Conservation (phyloP, 2,329 filamentous ascomycete species). For the Colletotrichum lindemuthianum region DNA sequence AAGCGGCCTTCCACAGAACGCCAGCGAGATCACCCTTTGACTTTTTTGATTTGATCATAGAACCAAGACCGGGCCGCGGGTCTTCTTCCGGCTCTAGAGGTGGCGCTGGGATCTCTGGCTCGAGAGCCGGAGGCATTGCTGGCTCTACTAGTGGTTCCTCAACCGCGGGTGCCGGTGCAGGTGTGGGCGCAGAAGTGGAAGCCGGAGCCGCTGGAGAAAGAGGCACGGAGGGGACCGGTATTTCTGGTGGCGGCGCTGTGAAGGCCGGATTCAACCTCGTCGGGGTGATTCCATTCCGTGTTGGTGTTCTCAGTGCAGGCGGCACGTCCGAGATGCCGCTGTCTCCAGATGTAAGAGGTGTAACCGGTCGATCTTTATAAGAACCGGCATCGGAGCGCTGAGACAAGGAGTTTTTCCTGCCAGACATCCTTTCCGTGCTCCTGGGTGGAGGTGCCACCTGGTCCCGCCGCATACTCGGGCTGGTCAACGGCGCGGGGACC, state of each 20-base stretch:
- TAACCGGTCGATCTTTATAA: conserved; percentile 46
- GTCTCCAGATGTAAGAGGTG: conserved; percentile 33
- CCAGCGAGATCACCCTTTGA: conserved; percentile 79
- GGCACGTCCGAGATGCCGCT: conserved; percentile 12
- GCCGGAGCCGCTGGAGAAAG: conserved; percentile 20
- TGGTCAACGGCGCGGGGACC: conserved; percentile 68
- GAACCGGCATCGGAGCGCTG: conserved; percentile 46
- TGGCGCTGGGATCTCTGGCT: conserved; percentile 39
- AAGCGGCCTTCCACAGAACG: conserved; percentile 82
- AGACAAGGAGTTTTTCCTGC: conserved; percentile 55
- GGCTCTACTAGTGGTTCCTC: conserved; percentile 6
- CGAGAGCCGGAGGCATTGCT: conserved; percentile 34
- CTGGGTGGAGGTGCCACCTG: conserved; percentile 59
- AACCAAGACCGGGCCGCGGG: conserved; percentile 79
- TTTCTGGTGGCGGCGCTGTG: conserved; percentile 23
- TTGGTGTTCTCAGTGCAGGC: conserved; percentile 26
- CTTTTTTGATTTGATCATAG: conserved; percentile 88
- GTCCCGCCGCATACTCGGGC: conserved; percentile 57
- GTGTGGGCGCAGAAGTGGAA: conserved; percentile 11
- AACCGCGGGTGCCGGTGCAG: conserved; percentile 11
- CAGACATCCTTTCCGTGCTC: conserved; percentile 59
- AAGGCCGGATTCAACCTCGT: conserved; percentile 19
- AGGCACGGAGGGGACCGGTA: conserved; percentile 23
- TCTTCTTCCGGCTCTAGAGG: conserved; percentile 50
- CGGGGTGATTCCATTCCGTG: conserved; percentile 27